These are phyloP conservation scores for Kalaharituber pfeilii DNA, from an alignment of 2,329 filamentous ascomycete genomes.

Conservation along the genomic window DNA sequence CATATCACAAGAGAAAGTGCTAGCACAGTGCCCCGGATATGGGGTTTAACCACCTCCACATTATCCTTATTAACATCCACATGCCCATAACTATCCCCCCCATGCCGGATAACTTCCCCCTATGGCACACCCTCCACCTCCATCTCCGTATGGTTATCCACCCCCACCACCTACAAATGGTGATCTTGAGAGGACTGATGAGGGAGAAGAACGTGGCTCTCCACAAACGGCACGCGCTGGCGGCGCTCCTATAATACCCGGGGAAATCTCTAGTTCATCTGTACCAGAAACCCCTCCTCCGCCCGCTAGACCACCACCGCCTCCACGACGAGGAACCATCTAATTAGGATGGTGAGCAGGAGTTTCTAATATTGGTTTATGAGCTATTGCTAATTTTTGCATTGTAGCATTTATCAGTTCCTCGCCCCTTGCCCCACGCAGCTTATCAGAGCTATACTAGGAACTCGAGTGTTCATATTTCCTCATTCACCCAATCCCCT, in stretches of 20 bases:
- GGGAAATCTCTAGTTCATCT: neutral
- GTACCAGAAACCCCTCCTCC: neutral
- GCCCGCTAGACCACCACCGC: neutral
- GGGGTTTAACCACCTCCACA: neutral
- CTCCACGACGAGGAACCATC: conserved; percentile 11
- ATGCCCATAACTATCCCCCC: too few species aligned
- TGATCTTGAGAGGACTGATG: neutral
- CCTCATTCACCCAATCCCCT: conserved; percentile 12
- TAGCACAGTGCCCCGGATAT: neutral
- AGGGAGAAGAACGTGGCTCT: conserved; percentile 7
- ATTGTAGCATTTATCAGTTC: neutral
- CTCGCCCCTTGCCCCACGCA: neutral
- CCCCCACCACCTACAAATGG: conserved; percentile 5
- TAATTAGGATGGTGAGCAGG: conserved; percentile 20
- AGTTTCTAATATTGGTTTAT: neutral
- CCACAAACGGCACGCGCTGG: neutral
- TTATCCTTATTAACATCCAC: neutral
- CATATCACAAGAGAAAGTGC: neutral
- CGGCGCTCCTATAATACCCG: neutral
- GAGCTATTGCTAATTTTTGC: neutral
- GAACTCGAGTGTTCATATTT: conserved; percentile 21
- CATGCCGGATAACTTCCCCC: neutral
- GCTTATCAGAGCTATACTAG: neutral
- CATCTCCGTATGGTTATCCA: neutral
- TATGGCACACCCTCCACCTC: neutral